phyloP scores from a whole-genome alignment of 2,329 filamentous ascomycete species.

The Berkeleyomyces rouxiae region DNA sequence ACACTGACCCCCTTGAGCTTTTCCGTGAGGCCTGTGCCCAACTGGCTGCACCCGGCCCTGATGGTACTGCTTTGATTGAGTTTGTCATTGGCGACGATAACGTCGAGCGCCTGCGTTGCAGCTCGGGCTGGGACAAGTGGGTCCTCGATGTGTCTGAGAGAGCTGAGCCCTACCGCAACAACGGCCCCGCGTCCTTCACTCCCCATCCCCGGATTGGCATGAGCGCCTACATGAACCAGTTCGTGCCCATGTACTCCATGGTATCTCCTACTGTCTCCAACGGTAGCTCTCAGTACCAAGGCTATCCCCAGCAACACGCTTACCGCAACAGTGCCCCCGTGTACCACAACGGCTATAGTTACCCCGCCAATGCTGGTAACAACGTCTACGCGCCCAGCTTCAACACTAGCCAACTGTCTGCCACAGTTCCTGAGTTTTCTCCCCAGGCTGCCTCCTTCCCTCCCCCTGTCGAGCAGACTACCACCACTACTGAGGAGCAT shows the following conservation, averaged over 20 bases:
- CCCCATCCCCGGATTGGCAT: slow-evolving; percentile 17
- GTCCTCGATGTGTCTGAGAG: slow-evolving; percentile 56
- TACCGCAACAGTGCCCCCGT: slow-evolving; percentile 16
- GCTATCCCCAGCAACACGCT: slow-evolving; percentile 19
- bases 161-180: slow-evolving; percentile 54
- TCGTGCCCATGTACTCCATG: slow-evolving; percentile 7
- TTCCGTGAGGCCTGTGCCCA: slow-evolving; percentile 33
- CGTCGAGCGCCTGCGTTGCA: slow-evolving; percentile 58
- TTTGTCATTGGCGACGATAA: slow-evolving; percentile 60
- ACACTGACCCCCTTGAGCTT: slow-evolving; percentile 12
- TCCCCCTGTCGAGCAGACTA: not conserved
- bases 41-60: slow-evolving; percentile 40
- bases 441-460: slow-evolving; percentile 15
- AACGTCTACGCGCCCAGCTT: slow-evolving; percentile 15
- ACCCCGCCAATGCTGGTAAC: slow-evolving; percentile 5
- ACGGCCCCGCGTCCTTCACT: slow-evolving; percentile 37
- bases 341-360: slow-evolving; percentile 18
- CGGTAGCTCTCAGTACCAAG: slow-evolving; percentile 7
- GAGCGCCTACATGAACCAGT: slow-evolving; percentile 15
- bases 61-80: slow-evolving; percentile 56
- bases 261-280: slow-evolving; percentile 7
- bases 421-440: slow-evolving; percentile 26
- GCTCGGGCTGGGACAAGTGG: slow-evolving; percentile 65
- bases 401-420: slow-evolving; percentile 22
- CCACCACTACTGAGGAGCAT: not conserved